A percentile compares a stretch with the other conserved stretches of the same genome.
phyloP scores from a whole-genome alignment of 139 green algal genomes.

The Closterium sp. region DNA sequence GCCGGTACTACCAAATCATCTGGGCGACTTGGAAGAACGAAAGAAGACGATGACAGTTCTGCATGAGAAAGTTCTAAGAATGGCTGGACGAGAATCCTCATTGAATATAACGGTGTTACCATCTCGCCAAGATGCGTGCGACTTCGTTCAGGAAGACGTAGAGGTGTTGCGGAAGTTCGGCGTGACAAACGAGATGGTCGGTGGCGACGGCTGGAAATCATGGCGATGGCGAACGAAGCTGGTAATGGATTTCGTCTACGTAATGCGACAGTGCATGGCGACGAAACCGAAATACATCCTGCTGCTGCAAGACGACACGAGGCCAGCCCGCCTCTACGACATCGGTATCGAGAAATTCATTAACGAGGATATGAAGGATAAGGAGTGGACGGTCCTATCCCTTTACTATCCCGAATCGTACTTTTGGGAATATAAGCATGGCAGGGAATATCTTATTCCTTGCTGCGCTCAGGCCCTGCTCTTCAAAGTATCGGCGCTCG shows the following conservation, averaged over 20 bases:
- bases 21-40: neutral
- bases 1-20: neutral
- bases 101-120: neutral
- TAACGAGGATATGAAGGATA: neutral
- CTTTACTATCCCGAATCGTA: neutral
- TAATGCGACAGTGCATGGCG: neutral
- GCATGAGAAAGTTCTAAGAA: neutral
- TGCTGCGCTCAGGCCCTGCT: neutral
- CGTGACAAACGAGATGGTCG: neutral
- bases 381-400: neutral
- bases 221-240: neutral
- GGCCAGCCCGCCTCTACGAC: neutral
- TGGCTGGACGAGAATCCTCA: neutral
- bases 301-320: neutral
- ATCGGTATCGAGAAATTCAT: neutral
- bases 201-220: neutral
- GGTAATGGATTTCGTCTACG: neutral
- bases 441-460: neutral
- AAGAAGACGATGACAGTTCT: neutral
- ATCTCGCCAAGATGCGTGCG: neutral
- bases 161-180: neutral
- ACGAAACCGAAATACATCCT: neutral
- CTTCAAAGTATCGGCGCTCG: neutral
- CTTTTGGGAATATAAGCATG: neutral
- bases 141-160: neutral